These are phyloP conservation scores for Astragalus membranaceus DNA, from an alignment of 306 rosid genomes.

Conservation along the genomic window DNA sequence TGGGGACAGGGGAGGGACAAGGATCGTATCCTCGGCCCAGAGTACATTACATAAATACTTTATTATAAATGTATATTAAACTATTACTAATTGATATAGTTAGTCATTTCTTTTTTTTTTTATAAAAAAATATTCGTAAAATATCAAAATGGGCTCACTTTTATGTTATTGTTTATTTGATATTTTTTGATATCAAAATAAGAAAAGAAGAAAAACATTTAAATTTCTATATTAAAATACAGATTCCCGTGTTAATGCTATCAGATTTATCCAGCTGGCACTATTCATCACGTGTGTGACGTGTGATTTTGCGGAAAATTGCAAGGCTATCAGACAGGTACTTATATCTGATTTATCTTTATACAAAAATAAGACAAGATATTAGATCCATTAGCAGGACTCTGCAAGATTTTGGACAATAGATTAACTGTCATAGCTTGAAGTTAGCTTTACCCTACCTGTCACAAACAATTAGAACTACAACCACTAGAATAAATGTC, in stretches of 20 bases:
- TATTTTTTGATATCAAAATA: too few relatives aligned
- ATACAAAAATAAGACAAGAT: constrained; percentile 21
- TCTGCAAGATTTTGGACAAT: constrained; percentile 34
- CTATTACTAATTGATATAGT: too few relatives aligned
- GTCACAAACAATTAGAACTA: constrained; percentile 52
- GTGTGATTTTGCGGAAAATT: constrained; percentile 14
- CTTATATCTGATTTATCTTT: constrained; percentile 9
- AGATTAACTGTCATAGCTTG: constrained; percentile 34
- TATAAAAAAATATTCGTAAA: too few relatives aligned
- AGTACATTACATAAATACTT: too few relatives aligned
- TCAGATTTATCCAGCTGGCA: constrained; percentile 22
- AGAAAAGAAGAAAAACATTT: too few relatives aligned
- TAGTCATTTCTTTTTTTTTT: too few relatives aligned
- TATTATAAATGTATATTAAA: too few relatives aligned
- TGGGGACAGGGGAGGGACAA: too few relatives aligned
- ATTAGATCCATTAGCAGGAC: constrained; percentile 21
- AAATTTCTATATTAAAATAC: too few relatives aligned
- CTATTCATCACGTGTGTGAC: constrained; percentile 12
- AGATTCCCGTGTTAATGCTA: constrained; percentile 16
- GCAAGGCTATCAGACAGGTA: constrained; percentile 16
- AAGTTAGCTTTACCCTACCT: constrained; percentile 70
- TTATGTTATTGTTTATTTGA: too few relatives aligned
- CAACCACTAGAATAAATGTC: constrained; percentile 48
- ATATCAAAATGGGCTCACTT: too few relatives aligned
- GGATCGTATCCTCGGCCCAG: too few relatives aligned